Evolutionary conservation across 352 stramenopile genomes (phyloP).

Genomic region (Aphanomyces stellatus): DNA sequence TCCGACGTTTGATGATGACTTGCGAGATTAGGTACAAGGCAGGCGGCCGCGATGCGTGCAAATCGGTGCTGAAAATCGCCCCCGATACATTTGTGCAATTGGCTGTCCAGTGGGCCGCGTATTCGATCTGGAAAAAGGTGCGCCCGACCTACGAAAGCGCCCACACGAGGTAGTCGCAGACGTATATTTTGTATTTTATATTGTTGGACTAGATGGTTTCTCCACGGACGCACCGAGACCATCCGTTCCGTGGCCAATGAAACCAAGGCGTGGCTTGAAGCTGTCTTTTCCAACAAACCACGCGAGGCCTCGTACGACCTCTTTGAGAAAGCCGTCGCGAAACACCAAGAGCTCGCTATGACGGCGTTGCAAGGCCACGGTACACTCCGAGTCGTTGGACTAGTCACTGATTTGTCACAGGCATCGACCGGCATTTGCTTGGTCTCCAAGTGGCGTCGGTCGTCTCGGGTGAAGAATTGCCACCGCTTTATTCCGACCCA

Average conservation of each 20-base stretch:
- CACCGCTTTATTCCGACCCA: conserved; percentile 76
- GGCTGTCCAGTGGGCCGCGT: conserved; percentile 88
- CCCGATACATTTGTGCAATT: conserved; percentile 94
- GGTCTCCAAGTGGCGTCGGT: conserved; percentile 83
- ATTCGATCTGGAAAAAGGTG: conserved; percentile 76
- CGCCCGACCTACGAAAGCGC: conserved; percentile 93
- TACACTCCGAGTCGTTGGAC: neutral
- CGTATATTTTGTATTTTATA: too few species aligned
- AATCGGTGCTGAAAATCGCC: conserved; percentile 47
- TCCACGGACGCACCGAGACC: conserved; percentile 88
- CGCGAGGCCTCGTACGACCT: conserved; percentile 37
- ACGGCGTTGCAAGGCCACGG: conserved; percentile 56
- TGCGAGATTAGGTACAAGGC: conserved; percentile 5
- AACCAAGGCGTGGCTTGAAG: conserved; percentile 70
- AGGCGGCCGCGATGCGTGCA: neutral
- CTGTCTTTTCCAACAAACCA: conserved; percentile 34
- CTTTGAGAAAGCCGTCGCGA: conserved; percentile 62
- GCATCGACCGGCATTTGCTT: conserved; percentile 90
- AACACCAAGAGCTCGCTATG: conserved; percentile 83
- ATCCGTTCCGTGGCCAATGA: conserved; percentile 71
- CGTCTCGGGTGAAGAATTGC: conserved; percentile 48
- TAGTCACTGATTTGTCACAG: neutral
- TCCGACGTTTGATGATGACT: conserved; percentile 47
- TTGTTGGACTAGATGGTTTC: conserved; percentile 63
- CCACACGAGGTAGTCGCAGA: conserved; percentile 78